These are phyloP conservation scores for Monosporascus ibericus DNA, from an alignment of 2,329 filamentous ascomycete genomes.

Conservation along the genomic window DNA sequence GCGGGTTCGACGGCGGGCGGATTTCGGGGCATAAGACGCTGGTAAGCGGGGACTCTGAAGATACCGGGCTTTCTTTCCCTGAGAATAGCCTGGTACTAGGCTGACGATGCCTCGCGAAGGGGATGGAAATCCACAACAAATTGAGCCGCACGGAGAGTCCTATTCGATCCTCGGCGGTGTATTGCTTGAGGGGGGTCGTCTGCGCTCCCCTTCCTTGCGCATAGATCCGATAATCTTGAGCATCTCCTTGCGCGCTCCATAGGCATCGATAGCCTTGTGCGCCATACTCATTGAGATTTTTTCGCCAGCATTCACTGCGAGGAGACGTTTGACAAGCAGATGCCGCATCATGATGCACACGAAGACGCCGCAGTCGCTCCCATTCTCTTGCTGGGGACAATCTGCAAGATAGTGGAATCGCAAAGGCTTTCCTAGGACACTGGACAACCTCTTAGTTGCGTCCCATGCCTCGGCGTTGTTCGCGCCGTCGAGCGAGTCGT, in stretches of 20 bases:
- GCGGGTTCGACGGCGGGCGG: background rate
- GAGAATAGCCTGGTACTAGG: background rate
- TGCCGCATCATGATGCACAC: constrained; percentile 95
- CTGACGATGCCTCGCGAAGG: background rate
- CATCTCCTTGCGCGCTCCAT: constrained; percentile 82
- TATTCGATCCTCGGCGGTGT: constrained; percentile 40
- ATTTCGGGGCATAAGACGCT: background rate
- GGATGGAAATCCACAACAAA: background rate
- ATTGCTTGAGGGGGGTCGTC: constrained; percentile 42
- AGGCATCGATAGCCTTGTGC: constrained; percentile 76
- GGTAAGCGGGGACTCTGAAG: background rate
- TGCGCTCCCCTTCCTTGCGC: constrained; percentile 78
- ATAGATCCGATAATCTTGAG: constrained; percentile 80
- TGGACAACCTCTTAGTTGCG: constrained; percentile 62
- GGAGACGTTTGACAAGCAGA: constrained; percentile 75
- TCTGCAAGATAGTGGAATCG: constrained; percentile 79
- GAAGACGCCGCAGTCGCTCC: constrained; percentile 90
- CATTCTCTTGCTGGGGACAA: constrained; percentile 85
- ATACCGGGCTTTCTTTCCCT: background rate
- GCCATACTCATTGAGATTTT: constrained; percentile 94
- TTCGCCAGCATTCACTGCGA: constrained; percentile 71
- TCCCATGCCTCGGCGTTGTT: constrained; percentile 70
- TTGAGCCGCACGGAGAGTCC: background rate
- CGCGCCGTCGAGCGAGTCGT: constrained; percentile 74
- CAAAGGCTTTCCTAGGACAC: constrained; percentile 60